These are phyloP conservation scores for Alternaria alternata DNA, from an alignment of 2,329 filamentous ascomycete genomes.

Conservation along the genomic window DNA sequence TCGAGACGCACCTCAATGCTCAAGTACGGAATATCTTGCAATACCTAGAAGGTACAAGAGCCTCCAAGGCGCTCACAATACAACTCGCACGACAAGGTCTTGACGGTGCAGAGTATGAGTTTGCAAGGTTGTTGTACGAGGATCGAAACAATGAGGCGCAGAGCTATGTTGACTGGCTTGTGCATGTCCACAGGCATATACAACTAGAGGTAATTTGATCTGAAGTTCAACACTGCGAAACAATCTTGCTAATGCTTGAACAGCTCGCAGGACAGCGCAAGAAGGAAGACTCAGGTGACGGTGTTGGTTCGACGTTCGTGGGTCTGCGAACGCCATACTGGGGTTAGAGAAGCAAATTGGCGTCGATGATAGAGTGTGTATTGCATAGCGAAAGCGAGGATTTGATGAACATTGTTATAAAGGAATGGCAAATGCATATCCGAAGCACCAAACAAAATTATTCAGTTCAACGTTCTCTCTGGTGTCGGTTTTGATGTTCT, in stretches of 20 bases:
- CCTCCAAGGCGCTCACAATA: conserved; percentile 86
- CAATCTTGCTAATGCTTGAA: conserved; percentile 17
- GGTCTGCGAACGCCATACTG: conserved; percentile 53
- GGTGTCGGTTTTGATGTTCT: not conserved
- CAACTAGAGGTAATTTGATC: conserved; percentile 72
- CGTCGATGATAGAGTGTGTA: conserved; percentile 20
- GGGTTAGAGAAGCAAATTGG: conserved; percentile 33
- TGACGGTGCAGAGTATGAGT: conserved; percentile 96
- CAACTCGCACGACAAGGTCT: conserved; percentile 92
- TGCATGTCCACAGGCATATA: conserved; percentile 91
- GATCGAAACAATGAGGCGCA: conserved; percentile 98
- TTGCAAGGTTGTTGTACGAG: conserved; percentile 88
- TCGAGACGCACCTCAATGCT: conserved; percentile 91
- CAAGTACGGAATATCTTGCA: conserved; percentile 94
- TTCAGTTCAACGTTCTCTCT: no score
- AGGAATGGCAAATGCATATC: conserved; percentile 15
- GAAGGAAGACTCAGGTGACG: conserved; percentile 65
- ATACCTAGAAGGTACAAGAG: conserved; percentile 80
- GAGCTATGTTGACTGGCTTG: conserved; percentile 98
- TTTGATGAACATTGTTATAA: conserved; percentile 13
- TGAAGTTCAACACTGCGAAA: not conserved
- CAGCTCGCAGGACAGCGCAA: conserved; percentile 72
- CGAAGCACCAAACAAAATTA: not conserved
- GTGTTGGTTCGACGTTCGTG: conserved; percentile 47
- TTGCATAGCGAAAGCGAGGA: conserved; percentile 39